phyloP scores from a whole-genome alignment of 2,329 filamentous ascomycete genomes.

The Dactylella cylindrospora region DNA sequence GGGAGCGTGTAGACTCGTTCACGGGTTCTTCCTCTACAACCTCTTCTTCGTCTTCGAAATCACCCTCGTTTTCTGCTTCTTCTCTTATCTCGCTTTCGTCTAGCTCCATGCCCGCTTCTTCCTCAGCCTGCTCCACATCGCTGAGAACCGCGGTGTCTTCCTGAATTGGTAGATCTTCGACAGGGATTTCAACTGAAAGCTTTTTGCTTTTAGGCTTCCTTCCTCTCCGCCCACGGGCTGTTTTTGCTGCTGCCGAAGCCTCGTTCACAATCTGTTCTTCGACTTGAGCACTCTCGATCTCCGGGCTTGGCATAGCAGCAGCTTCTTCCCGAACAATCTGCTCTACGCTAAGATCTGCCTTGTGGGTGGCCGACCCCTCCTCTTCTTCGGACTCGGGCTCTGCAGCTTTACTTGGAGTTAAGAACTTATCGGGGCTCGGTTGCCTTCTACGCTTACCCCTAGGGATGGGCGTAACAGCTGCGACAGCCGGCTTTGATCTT shows the following conservation, averaged over 20 bases:
- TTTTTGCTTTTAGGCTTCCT: conserved; percentile 26
- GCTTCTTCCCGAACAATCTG: conserved; percentile 2
- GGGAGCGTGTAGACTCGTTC: background rate
- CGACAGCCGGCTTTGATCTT: conserved; percentile 10
- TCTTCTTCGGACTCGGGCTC: conserved; percentile 29
- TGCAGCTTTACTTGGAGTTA: conserved; percentile 35
- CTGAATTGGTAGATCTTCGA: conserved; percentile 6
- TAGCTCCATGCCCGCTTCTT: background rate
- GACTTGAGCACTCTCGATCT: conserved; percentile 3
- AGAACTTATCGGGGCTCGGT: conserved; percentile 46
- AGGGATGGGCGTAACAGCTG: conserved; percentile 42
- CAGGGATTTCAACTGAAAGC: conserved; percentile 25
- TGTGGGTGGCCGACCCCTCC: background rate
- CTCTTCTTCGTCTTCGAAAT: conserved; percentile 25
- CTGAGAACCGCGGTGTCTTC: conserved; percentile 27
- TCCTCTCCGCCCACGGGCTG: conserved; percentile 10
- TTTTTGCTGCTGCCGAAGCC: background rate
- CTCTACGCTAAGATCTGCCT: conserved; percentile 11
- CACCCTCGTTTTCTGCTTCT: conserved; percentile 12
- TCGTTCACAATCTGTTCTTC: background rate
- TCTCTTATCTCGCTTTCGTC: background rate
- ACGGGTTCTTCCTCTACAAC: conserved; percentile 8
- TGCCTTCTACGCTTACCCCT: conserved; percentile 46
- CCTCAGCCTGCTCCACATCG: conserved; percentile 22
- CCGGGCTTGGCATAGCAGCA: conserved; percentile 8